These are phyloP conservation scores for Anisodus acutangulus DNA, from an alignment of 257 asterid species.

Conservation along the genomic window DNA sequence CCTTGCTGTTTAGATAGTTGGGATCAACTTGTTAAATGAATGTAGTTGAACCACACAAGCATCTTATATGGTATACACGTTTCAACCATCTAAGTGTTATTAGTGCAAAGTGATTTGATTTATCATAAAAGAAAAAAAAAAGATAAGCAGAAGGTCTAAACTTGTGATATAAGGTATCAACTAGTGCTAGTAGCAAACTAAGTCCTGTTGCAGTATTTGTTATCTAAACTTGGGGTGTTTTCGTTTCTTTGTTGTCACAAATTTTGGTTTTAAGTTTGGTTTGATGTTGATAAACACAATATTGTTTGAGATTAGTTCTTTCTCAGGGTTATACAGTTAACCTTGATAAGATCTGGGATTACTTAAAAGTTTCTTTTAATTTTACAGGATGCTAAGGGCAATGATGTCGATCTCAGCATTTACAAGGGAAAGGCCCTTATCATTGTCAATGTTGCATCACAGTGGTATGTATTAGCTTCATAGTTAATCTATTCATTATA, in stretches of 20 bases:
- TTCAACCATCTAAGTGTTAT: not conserved
- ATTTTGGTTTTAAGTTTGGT: not conserved
- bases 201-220: not conserved
- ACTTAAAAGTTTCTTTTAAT: not conserved
- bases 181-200: not conserved
- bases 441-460: slow-evolving; percentile 92
- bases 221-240: not conserved
- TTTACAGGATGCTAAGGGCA: slow-evolving; percentile 73
- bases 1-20: not conserved
- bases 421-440: slow-evolving; percentile 80
- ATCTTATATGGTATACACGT: not conserved
- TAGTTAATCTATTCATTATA: not conserved
- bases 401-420: slow-evolving; percentile 67
- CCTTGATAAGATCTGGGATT: not conserved
- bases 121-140: not conserved
- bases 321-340: not conserved
- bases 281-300: not conserved
- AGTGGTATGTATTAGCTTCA: slow-evolving; percentile 56
- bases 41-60: not conserved
- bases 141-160: not conserved
- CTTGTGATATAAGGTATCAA: not conserved
- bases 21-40: not conserved
- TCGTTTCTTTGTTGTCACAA: not conserved
- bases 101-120: not conserved
- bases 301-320: not conserved